These are phyloP conservation scores for Kwoniella newhampshirensis DNA, from an alignment of 768 basidiomycete species.

Conservation along the genomic window DNA sequence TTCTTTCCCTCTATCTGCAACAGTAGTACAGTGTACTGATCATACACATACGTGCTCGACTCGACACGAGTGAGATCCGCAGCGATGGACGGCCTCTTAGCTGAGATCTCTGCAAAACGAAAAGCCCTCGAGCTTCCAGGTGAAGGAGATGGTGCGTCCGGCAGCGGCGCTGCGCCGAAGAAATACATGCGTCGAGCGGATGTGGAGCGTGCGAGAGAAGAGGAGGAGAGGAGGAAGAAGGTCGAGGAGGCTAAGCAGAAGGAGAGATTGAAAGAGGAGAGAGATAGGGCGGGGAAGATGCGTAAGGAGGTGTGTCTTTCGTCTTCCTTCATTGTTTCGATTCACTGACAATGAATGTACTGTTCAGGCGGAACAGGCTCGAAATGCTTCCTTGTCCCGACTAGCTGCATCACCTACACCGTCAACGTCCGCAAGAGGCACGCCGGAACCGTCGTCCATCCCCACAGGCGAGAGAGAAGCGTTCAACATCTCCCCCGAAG, in stretches of 20 bases:
- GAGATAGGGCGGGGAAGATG: conserved; percentile 39
- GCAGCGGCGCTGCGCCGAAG: conserved; percentile 40
- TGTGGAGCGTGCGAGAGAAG: conserved; percentile 64
- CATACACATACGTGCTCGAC: too few species aligned
- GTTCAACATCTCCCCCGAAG: conserved; percentile 92
- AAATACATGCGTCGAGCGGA: conserved; percentile 93
- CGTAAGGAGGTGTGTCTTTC: conserved; percentile 27
- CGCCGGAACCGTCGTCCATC: conserved; percentile 54
- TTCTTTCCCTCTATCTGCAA: too few species aligned
- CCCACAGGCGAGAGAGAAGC: conserved; percentile 37
- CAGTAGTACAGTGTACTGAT: too few species aligned
- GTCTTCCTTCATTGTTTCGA: background rate
- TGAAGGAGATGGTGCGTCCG: conserved; percentile 44
- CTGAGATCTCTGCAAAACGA: conserved; percentile 83
- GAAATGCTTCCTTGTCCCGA: conserved; percentile 24
- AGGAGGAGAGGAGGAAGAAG: conserved; percentile 54
- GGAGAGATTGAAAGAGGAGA: conserved; percentile 38
- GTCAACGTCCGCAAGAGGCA: conserved; percentile 50
- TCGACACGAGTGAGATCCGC: too few species aligned
- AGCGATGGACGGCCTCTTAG: conserved; percentile 83
- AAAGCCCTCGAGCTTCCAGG: conserved; percentile 65
- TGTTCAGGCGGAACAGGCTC: conserved; percentile 21
- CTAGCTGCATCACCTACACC: conserved; percentile 27
- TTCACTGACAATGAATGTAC: background rate
- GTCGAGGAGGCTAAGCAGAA: conserved; percentile 40